phyloP scores from a whole-genome alignment of 306 rosid species.

The Luffa aegyptiaca region DNA sequence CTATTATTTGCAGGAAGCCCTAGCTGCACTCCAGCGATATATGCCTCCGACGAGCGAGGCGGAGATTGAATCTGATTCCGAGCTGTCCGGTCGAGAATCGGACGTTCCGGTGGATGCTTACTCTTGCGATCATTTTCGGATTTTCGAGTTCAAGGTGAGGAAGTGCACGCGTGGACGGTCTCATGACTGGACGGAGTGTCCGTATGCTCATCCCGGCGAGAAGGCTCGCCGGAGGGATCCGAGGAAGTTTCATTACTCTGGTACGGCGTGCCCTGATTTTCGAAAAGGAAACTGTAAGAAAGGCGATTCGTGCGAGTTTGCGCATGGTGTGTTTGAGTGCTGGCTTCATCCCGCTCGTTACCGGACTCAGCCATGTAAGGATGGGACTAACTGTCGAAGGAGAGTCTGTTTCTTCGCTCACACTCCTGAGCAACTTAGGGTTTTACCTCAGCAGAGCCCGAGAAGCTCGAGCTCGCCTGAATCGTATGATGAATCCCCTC shows the following conservation, averaged over 20 bases:
- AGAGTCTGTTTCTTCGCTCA: slow-evolving; percentile 94
- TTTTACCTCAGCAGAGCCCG: slow-evolving; percentile 56
- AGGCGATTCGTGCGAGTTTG: slow-evolving; percentile 77
- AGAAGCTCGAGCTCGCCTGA: slow-evolving; percentile 35
- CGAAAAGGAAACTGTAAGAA: slow-evolving; percentile 77
- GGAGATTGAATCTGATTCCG: slow-evolving; percentile 49
- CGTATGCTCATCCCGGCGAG: slow-evolving; percentile 97
- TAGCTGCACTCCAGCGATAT: slow-evolving; percentile 56
- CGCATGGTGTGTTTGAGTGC: slow-evolving; percentile 95
- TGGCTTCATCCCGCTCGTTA: slow-evolving; percentile 98
- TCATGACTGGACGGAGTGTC: slow-evolving; percentile 99
- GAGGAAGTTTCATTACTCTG: slow-evolving; percentile 76
- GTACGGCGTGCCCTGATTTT: slow-evolving; percentile 88
- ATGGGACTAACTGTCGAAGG: slow-evolving; percentile 67
- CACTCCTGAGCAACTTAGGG: slow-evolving; percentile 80
- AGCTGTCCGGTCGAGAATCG: slow-evolving; percentile 26
- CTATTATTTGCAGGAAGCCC: slow-evolving; percentile 39
- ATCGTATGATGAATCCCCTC: slow-evolving; percentile 65
- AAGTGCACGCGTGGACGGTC: slow-evolving; percentile 88
- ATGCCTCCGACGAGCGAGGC: slow-evolving; percentile 38
- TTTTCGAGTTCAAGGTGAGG: slow-evolving; percentile 85
- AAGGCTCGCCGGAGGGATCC: slow-evolving; percentile 98
- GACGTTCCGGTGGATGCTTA: slow-evolving; percentile 77
- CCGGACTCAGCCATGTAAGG: slow-evolving; percentile 94
- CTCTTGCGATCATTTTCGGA: slow-evolving; percentile 86